Base-by-base conservation (phyloP, 495 filamentous ascomycete species). In the Penicillium lagena region DNA sequence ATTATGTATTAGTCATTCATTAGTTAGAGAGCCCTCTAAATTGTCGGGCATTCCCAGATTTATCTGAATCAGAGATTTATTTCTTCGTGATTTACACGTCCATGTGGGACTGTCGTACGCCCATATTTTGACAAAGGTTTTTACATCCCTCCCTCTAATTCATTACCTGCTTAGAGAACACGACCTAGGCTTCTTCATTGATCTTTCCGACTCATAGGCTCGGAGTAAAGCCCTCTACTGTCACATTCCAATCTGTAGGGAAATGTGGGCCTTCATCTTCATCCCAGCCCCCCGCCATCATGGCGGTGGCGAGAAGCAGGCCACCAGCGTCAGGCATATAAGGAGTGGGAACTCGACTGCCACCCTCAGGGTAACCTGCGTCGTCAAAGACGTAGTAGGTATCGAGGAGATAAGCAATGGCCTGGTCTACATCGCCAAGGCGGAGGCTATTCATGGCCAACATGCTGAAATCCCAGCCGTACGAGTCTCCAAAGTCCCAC, bases 261-360 rank as follows among this genome's bases (percentile, higher is more conserved):
- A 13, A 15, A 35, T 72, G 60, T 41, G 39, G 40, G 7, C 68
- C 74, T 34, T 57, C 63, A 14, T 52, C 54, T 4, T 64, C 76
- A 42, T 75, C 69, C 73, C 74, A 77, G 0, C 71, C 73, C 8
- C 75, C 74, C 7, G 72, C 70, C 68, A 80, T 72, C 73, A 78
- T 78, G 7, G 68, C 75, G 43, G 72, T 62, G 4, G 75, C 76
- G 9, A 75, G 37, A 40, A 81, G 41, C 39, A 78, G 60, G 12
- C 64, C 61, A 10, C 68, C 66, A 32, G 62, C 63, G 13, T 67
- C 67, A 1, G 77, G 77, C 33, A 80, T 76, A 55, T 79, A 80
- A 8, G 76, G 75, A 28, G 77, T 79, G 28, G 77, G 66, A 22
- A 79, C 75, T 29, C 71, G 58, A 28, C 61, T 55, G 9, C 73